A percentile compares a stretch with the other conserved stretches of the same genome.
Conservation (phyloP, 345 rosid genomes). For the Viola odorata region DNA sequence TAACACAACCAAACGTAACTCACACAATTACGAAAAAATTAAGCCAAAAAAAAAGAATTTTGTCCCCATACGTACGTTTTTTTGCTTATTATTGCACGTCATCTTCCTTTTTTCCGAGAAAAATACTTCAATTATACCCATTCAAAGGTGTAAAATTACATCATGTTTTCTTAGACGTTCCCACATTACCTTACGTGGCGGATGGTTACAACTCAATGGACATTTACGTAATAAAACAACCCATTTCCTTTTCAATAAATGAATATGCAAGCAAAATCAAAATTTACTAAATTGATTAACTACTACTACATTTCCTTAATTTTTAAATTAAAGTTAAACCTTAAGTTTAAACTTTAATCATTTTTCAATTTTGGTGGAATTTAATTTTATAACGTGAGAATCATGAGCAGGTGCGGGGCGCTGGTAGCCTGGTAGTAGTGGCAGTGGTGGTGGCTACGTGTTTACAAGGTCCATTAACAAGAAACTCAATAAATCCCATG, state of each 20-base stretch:
- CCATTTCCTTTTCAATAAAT: background rate
- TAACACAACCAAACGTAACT: too few species aligned
- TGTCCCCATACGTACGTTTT: background rate
- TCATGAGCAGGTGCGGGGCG: background rate
- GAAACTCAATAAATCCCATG: constrained; percentile 18
- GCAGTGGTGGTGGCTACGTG: constrained; percentile 16
- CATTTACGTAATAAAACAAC: background rate
- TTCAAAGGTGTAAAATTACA: background rate
- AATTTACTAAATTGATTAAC: background rate
- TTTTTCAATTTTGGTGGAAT: background rate
- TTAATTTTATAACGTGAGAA: constrained; percentile 2
- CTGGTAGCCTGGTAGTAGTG: background rate
- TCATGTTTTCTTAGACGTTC: background rate
- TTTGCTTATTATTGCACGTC: background rate
- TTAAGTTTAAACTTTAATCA: too few species aligned
- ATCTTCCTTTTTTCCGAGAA: background rate
- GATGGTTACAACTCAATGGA: background rate
- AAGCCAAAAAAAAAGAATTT: background rate
- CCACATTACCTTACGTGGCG: background rate
- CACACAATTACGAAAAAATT: too few species aligned
- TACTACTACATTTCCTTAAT: background rate
- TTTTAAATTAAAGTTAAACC: too few species aligned
- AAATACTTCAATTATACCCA: background rate
- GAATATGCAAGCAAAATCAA: background rate
- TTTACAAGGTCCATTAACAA: constrained; percentile 3